Conservation (phyloP, 345 rosid species). For the Euphorbia peplus region DNA sequence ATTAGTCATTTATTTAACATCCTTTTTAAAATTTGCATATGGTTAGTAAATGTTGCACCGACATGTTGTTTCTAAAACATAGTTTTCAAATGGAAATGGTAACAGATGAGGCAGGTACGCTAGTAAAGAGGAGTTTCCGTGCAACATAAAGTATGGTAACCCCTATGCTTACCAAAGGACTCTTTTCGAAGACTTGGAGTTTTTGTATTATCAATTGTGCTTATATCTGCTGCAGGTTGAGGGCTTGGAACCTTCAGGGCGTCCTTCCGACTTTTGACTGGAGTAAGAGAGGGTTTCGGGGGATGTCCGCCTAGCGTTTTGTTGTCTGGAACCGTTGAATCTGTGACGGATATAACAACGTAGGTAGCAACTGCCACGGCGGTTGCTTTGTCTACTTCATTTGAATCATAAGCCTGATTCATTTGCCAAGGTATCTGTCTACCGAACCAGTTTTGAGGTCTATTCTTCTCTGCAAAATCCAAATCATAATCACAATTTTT, state of each 20-base stretch:
- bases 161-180: conserved; percentile 20
- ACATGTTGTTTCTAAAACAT: too few relatives aligned
- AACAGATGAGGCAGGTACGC: too few relatives aligned
- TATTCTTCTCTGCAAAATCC: conserved; percentile 46
- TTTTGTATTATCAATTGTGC: conserved; percentile 27
- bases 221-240: conserved; percentile 17
- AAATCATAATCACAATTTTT: neutral
- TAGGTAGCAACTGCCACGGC: conserved; percentile 55
- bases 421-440: conserved; percentile 36
- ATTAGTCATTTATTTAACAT: neutral
- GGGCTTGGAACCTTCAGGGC: conserved; percentile 5
- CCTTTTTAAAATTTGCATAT: neutral
- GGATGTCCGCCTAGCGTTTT: conserved; percentile 9
- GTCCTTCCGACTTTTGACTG: conserved; percentile 33
- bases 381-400: conserved; percentile 25
- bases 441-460: conserved; percentile 38
- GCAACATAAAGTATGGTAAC: too few relatives aligned
- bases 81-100: too few relatives aligned
- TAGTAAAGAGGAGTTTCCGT: too few relatives aligned
- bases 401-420: conserved; percentile 28
- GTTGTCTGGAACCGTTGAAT: conserved; percentile 12
- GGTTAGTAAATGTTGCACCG: too few relatives aligned
- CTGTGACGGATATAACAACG: conserved; percentile 27
- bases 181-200: conserved; percentile 8
- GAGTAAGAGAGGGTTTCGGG: conserved; percentile 18